Conservation (phyloP, 805 yeast genomes). For the Ogataea pignaliae region DNA sequence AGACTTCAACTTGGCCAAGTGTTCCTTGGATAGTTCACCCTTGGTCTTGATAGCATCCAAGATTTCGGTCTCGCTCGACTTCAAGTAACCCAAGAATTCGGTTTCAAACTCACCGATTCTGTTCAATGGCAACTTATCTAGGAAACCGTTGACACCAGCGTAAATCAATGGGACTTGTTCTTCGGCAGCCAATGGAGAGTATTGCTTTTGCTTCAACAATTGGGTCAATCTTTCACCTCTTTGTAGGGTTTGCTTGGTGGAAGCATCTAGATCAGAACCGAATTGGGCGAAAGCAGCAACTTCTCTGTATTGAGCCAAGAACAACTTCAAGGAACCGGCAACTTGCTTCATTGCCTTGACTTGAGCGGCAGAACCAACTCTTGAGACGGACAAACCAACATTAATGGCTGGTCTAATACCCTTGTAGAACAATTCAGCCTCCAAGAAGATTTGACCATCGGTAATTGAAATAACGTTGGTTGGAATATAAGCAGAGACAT, state of each 20-base stretch:
- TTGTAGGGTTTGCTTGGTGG: conserved; percentile 96
- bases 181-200: conserved; percentile 94
- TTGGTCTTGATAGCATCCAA: conserved; percentile 76
- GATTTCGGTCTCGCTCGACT: conserved; percentile 83
- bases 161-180: conserved; percentile 97
- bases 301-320: conserved; percentile 99
- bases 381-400: conserved; percentile 99
- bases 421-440: conserved; percentile 99
- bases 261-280: conserved; percentile 99
- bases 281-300: conserved; percentile 99
- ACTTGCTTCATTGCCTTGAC: conserved; percentile 99
- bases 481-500: conserved; percentile 96
- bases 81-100: conserved; percentile 87
- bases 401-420: conserved; percentile 99
- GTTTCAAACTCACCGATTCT: conserved; percentile 89
- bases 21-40: conserved; percentile 89
- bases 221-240: conserved; percentile 99
- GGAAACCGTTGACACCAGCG: conserved; percentile 99
- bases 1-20: conserved; percentile 79
- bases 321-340: conserved; percentile 99
- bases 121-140: conserved; percentile 79
- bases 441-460: conserved; percentile 97
- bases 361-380: conserved; percentile 99
- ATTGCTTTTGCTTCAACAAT: conserved; percentile 97
- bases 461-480: conserved; percentile 97